Evolutionary conservation across 1,284 basidiomycete species (phyloP).

Genomic region (Malassezia pachydermatis): DNA sequence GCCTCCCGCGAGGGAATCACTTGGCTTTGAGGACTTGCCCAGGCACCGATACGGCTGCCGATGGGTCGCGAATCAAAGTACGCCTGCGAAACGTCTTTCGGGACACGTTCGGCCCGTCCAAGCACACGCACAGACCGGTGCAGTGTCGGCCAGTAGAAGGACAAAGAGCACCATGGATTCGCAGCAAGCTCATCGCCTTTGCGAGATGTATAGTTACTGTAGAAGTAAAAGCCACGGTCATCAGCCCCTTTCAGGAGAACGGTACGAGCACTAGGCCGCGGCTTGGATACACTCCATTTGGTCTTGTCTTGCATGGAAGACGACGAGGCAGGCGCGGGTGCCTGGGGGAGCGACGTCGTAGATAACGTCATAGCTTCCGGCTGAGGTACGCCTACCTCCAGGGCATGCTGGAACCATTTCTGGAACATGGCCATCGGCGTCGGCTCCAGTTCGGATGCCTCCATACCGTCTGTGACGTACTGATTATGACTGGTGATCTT

Average conservation of each 20-base stretch:
- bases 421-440: conserved; percentile 40
- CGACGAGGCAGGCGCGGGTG: conserved; percentile 9
- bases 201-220: conserved; percentile 86
- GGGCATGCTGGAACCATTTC: conserved; percentile 36
- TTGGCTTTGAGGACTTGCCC: conserved; percentile 78
- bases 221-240: conserved; percentile 69
- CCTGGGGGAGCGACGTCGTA: conserved; percentile 22
- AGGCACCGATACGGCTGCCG: conserved; percentile 76
- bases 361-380: conserved; percentile 45
- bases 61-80: conserved; percentile 78
- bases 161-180: conserved; percentile 62
- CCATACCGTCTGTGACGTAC: conserved; percentile 37
- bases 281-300: conserved; percentile 3
- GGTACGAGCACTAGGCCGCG: conserved; percentile 66
- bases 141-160: conserved; percentile 84
- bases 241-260: conserved; percentile 79
- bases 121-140: conserved; percentile 72
- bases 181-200: conserved; percentile 70
- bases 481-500: conserved; percentile 39
- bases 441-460: conserved; percentile 20
- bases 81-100: conserved; percentile 60
- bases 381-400: conserved; percentile 29
- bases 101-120: conserved; percentile 70
- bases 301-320: conserved; percentile 3
- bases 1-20: conserved; percentile 61